Conservation (phyloP, 306 rosid species). For the Comarum palustre region DNA sequence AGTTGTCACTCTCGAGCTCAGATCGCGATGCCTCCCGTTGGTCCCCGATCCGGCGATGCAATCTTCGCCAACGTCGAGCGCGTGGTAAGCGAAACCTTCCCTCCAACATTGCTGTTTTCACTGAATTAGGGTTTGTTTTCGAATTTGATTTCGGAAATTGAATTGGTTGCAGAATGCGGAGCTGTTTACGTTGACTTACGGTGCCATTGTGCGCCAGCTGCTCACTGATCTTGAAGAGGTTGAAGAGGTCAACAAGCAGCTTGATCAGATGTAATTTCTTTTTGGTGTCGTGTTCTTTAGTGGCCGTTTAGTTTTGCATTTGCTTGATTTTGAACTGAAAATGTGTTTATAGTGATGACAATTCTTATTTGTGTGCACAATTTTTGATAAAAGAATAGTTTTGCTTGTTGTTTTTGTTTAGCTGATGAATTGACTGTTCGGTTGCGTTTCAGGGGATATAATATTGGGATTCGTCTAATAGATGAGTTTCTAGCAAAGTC, state of each 20-base stretch:
- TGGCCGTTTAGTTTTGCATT: background rate
- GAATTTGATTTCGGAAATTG: background rate
- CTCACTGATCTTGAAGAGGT: conserved; percentile 98
- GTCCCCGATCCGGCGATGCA: conserved; percentile 93
- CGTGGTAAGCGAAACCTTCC: conserved; percentile 51
- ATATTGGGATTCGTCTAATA: conserved; percentile 84
- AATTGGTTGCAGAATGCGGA: conserved; percentile 69
- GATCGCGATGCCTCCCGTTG: conserved; percentile 71
- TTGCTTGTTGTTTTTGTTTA: background rate
- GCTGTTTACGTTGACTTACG: conserved; percentile 92
- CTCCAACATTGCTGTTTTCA: background rate
- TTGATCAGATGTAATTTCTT: conserved; percentile 74
- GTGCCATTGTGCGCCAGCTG: conserved; percentile 98
- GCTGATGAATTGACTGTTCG: background rate
- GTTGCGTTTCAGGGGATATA: conserved; percentile 74
- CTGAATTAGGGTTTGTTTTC: background rate
- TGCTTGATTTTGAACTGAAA: background rate
- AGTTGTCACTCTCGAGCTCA: conserved; percentile 13
- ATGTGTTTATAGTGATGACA: background rate
- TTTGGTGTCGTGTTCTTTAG: background rate
- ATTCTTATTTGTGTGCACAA: background rate
- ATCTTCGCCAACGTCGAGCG: conserved; percentile 86
- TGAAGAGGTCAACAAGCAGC: conserved; percentile 97
- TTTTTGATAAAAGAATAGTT: background rate
- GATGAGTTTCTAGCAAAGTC: conserved; percentile 99